phyloP scores from a whole-genome alignment of 2,329 filamentous ascomycete genomes.

The Aphanocladium album region DNA sequence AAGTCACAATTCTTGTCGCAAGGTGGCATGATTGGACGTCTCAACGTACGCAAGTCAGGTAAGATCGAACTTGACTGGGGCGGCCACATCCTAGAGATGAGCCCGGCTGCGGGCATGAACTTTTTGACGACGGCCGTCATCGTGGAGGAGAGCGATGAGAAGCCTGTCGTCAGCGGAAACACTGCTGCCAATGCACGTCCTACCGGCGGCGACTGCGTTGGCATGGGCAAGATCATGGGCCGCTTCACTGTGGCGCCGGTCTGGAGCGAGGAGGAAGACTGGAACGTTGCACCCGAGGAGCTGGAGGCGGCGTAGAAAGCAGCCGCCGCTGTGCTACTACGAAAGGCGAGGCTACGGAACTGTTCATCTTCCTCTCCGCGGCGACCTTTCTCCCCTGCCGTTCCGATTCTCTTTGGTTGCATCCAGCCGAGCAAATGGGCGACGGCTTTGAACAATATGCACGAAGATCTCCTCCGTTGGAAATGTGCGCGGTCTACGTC shows the following conservation, averaged over 20 bases:
- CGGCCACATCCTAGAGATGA: constrained; percentile 49
- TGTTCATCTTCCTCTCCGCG: neutral
- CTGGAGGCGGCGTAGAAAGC: constrained; percentile 16
- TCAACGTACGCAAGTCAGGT: constrained; percentile 57
- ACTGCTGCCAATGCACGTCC: constrained; percentile 18
- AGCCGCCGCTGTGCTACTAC: neutral
- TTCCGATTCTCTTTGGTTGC: neutral
- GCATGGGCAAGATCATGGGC: constrained; percentile 60
- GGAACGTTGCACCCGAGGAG: constrained; percentile 39
- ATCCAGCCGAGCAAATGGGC: neutral
- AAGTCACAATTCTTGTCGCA: constrained; percentile 38
- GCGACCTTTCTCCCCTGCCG: neutral
- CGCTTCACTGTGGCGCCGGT: constrained; percentile 56
- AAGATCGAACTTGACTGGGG: constrained; percentile 60
- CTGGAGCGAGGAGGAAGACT: constrained; percentile 54
- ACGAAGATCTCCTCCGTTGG: neutral
- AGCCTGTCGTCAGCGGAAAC: constrained; percentile 36
- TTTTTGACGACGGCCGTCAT: constrained; percentile 57
- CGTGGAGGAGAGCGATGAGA: constrained; percentile 53
- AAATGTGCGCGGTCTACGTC: neutral
- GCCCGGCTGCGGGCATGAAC: constrained; percentile 45
- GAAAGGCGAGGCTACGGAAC: neutral
- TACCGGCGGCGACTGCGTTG: constrained; percentile 44
- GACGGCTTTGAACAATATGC: neutral
- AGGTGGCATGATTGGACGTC: constrained; percentile 55